Conservation (phyloP, 768 basidiomycete genomes). For the Suillus americanus region DNA sequence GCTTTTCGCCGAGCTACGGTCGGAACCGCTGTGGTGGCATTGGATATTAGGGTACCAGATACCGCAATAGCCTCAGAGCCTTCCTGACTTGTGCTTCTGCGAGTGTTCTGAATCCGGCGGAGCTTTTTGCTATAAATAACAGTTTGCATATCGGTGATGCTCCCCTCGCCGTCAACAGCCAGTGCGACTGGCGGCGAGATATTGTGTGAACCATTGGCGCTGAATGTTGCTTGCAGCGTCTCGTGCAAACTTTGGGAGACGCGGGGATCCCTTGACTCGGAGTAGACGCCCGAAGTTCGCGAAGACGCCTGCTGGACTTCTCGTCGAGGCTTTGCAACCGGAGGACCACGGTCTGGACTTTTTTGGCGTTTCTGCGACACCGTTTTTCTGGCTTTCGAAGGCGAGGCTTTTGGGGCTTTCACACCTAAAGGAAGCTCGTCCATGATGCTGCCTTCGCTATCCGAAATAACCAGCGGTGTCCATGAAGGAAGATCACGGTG, state of each 20-base stretch:
- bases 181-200: not conserved
- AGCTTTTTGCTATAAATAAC: too few species aligned
- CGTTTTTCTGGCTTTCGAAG: not conserved
- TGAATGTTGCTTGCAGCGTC: not conserved
- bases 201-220: not conserved
- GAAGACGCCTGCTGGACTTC: not conserved
- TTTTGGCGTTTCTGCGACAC: not conserved
- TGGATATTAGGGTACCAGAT: not conserved
- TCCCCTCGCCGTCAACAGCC: not conserved
- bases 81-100: not conserved
- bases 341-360: not conserved
- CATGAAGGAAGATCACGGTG: not conserved
- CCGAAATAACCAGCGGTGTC: slow-evolving; percentile 1
- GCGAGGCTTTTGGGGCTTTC: not conserved
- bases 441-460: not conserved
- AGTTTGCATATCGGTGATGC: not conserved
- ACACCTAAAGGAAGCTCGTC: not conserved
- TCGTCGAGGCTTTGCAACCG: not conserved
- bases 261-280: not conserved
- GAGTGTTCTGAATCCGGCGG: not conserved
- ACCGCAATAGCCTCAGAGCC: not conserved
- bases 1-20: not conserved
- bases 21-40: not conserved
- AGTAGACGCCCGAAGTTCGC: not conserved
- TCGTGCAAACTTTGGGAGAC: not conserved